A percentile compares a stretch with the other conserved stretches of the same genome.
Evolutionary conservation across 163 green algal species (phyloP).

Genomic region (Scenedesmus sp.): DNA sequence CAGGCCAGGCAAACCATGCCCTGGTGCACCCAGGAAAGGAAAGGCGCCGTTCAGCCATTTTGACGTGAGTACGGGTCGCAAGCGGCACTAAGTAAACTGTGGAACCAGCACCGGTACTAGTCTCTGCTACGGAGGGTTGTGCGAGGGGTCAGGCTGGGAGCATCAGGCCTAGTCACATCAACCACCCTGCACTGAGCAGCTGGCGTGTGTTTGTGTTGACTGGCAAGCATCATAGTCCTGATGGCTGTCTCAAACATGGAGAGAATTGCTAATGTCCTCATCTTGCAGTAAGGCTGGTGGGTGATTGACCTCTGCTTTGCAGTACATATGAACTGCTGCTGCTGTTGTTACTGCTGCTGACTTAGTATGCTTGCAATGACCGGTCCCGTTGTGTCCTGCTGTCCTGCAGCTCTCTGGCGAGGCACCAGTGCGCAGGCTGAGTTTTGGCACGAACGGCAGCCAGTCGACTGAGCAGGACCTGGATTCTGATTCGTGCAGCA

Average conservation of each 20-base stretch:
- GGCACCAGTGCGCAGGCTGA: conserved; percentile 20
- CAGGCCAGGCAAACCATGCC: conserved; percentile 3
- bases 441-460: neutral
- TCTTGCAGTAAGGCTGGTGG: neutral
- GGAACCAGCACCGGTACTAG: no score
- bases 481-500: neutral
- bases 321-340: neutral
- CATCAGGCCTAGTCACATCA: neutral
- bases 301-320: neutral
- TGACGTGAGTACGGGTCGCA: neutral
- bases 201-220: neutral
- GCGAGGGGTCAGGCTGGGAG: neutral
- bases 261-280: neutral
- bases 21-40: conserved; percentile 14
- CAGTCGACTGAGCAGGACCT: neutral
- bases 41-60: neutral
- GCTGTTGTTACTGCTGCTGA: neutral
- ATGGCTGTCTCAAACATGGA: neutral
- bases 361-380: neutral
- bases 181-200: neutral
- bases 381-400: neutral
- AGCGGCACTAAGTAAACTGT: neutral
- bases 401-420: conserved; percentile 1
- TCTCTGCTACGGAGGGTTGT: neutral
- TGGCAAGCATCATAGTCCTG: neutral